phyloP scores from a whole-genome alignment of 768 basidiomycete species.

The Pilatotrama ljubarskyi region DNA sequence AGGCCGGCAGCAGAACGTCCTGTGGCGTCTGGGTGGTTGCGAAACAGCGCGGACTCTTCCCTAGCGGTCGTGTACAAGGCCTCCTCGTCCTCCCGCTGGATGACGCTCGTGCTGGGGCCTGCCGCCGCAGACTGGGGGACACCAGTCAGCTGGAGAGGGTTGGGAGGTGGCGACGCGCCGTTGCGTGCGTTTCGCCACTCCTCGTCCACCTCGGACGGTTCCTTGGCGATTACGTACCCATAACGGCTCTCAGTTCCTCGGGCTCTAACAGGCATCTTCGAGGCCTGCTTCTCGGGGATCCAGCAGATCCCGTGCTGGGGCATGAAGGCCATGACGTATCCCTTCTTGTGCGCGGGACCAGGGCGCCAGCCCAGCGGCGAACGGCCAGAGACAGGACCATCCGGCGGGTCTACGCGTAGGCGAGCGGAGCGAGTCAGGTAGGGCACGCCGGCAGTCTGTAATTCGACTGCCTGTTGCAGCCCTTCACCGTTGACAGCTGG shows the following conservation, averaged over 20 bases:
- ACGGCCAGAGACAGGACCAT: not conserved
- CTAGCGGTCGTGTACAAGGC: not conserved
- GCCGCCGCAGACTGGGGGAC: constrained; percentile 2
- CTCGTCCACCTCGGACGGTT: constrained; percentile 13
- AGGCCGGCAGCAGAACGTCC: not conserved
- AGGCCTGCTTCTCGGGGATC: constrained; percentile 2
- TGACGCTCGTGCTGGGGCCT: constrained; percentile 3
- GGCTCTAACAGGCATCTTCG: constrained; percentile 3
- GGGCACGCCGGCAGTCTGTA: not conserved
- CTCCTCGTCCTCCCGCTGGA: constrained; percentile 2
- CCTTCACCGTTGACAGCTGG: not conserved
- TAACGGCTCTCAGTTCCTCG: constrained; percentile 4
- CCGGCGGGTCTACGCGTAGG: not conserved
- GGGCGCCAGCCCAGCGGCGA: not conserved
- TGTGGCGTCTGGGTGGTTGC: not conserved
- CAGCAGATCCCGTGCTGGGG: constrained; percentile 1
- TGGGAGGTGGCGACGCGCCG: constrained; percentile 16
- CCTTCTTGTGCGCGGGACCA: constrained; percentile 2
- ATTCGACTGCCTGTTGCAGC: not conserved
- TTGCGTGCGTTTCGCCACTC: constrained; percentile 6
- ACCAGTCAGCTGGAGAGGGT: constrained; percentile 24
- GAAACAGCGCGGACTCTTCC: constrained; percentile 1
- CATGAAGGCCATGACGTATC: not conserved
- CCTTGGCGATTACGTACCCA: constrained; percentile 13
- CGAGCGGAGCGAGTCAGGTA: constrained; percentile 6